Percentiles rank a stretch among this genome's conserved stretches.
Evolutionary conservation across 495 filamentous ascomycete genomes (phyloP).

Genomic region (Xylaria venustula): DNA sequence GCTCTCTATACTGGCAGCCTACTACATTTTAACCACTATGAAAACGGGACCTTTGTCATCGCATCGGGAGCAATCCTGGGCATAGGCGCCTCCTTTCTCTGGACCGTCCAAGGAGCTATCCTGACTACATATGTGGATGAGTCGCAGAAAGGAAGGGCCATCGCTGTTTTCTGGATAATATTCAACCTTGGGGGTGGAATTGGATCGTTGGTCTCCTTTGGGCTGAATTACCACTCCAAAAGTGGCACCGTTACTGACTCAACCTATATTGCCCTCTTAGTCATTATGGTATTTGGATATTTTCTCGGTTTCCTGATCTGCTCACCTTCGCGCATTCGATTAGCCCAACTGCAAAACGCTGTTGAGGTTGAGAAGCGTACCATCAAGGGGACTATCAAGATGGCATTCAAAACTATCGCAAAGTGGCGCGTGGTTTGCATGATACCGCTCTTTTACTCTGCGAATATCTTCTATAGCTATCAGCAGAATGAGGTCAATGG

Average conservation of each 20-base stretch:
- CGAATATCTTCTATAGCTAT: constrained; percentile 33
- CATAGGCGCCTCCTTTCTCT: constrained; percentile 49
- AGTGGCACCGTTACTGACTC: constrained; percentile 44
- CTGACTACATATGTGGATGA: constrained; percentile 55
- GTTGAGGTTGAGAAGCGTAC: constrained; percentile 21
- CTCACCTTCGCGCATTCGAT: constrained; percentile 25
- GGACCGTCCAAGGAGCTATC: constrained; percentile 53
- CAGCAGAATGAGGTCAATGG: constrained; percentile 27
- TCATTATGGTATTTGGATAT: constrained; percentile 46
- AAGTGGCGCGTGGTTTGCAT: constrained; percentile 33
- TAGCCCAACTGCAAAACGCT: constrained; percentile 19
- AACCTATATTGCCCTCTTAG: constrained; percentile 54
- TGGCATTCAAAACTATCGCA: constrained; percentile 38
- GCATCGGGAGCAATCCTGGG: constrained; percentile 45
- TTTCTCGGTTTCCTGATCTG: constrained; percentile 41
- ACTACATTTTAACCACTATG: constrained; percentile 35
- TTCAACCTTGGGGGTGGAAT: constrained; percentile 54
- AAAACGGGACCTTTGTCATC: constrained; percentile 8
- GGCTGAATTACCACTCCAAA: constrained; percentile 40
- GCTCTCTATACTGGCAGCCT: constrained; percentile 43
- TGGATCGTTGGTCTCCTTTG: constrained; percentile 48
- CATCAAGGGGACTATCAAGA: constrained; percentile 14
- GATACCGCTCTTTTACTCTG: constrained; percentile 51
- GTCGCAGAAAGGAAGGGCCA: constrained; percentile 48
- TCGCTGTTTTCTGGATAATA: constrained; percentile 53